Conservation (phyloP, 2,329 filamentous ascomycete species). For the Arthrobotrys musiformis region DNA sequence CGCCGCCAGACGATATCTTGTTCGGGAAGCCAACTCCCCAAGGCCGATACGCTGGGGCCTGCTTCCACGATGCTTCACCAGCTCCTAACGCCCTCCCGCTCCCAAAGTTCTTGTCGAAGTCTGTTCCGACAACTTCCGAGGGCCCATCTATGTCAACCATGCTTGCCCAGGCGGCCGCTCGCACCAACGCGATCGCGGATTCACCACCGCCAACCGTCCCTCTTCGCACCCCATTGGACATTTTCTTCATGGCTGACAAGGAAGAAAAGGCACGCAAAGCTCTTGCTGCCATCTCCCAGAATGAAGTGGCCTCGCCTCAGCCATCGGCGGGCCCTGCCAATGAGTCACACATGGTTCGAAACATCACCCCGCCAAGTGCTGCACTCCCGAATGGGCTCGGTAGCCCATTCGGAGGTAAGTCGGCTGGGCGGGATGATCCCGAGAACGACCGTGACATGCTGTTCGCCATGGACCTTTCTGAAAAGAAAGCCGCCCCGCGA, state of each 20-base stretch:
- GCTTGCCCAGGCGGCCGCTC: conserved; percentile 63
- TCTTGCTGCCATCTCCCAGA: conserved; percentile 31
- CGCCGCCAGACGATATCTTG: conserved; percentile 41
- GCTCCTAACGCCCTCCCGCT: conserved; percentile 89
- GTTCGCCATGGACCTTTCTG: conserved; percentile 49
- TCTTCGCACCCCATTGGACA: conserved; percentile 74
- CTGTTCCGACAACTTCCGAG: conserved; percentile 73
- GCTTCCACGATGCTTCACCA: conserved; percentile 87
- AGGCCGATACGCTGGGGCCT: conserved; percentile 83
- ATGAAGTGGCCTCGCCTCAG: conserved; percentile 55
- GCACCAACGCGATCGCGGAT: conserved; percentile 62
- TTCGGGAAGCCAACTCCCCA: conserved; percentile 60
- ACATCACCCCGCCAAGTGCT: conserved; percentile 51
- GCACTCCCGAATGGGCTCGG: conserved; percentile 38
- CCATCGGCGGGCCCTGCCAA: conserved; percentile 52
- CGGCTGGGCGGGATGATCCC: conserved; percentile 15
- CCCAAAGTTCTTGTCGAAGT: conserved; percentile 85
- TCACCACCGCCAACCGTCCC: conserved; percentile 56
- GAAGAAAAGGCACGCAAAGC: conserved; percentile 73
- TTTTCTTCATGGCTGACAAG: conserved; percentile 88
- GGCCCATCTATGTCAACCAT: conserved; percentile 64
- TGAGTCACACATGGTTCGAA: conserved; percentile 42
- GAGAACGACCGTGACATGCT: conserved; percentile 46
- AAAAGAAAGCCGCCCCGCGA: conserved; percentile 30
- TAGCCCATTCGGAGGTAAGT: conserved; percentile 45